These are phyloP conservation scores for Coniochaeta prunicola DNA, from an alignment of 2,329 filamentous ascomycete genomes.

Conservation along the genomic window DNA sequence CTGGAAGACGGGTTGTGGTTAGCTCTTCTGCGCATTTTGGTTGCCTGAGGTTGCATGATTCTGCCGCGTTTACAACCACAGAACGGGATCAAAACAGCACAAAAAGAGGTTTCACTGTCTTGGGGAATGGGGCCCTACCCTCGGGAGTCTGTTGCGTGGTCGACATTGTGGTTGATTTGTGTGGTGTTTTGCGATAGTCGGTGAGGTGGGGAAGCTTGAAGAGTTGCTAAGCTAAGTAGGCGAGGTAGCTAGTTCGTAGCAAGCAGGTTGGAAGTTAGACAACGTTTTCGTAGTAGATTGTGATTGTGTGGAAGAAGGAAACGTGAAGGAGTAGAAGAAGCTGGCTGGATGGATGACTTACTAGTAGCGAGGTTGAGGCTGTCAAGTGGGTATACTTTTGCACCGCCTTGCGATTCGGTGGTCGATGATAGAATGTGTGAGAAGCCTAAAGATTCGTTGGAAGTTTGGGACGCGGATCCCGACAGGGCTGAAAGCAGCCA, in stretches of 20 bases:
- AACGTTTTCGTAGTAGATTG: neutral
- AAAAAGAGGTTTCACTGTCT: neutral
- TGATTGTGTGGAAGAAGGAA: neutral
- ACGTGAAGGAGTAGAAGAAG: neutral
- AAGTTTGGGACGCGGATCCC: neutral
- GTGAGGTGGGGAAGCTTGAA: neutral
- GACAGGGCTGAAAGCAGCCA: neutral
- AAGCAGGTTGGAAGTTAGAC: neutral
- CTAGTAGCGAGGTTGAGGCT: neutral
- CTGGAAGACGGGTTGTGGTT: conserved; percentile 35
- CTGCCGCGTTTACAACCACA: neutral
- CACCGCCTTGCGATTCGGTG: conserved; percentile 9
- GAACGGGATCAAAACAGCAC: neutral
- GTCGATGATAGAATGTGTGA: conserved; percentile 30
- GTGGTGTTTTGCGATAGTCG: neutral
- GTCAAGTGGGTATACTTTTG: neutral
- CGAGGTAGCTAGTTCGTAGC: neutral
- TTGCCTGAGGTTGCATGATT: neutral
- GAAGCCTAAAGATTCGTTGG: conserved; percentile 31
- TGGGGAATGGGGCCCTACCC: conserved; percentile 11
- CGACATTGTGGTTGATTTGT: conserved; percentile 1
- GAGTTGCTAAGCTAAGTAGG: neutral
- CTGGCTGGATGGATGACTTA: conserved; percentile 12
- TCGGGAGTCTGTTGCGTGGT: conserved; percentile 14
- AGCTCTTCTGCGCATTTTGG: neutral